phyloP scores from a whole-genome alignment of 2,329 filamentous ascomycete species.

The Seiridium cupressi region DNA sequence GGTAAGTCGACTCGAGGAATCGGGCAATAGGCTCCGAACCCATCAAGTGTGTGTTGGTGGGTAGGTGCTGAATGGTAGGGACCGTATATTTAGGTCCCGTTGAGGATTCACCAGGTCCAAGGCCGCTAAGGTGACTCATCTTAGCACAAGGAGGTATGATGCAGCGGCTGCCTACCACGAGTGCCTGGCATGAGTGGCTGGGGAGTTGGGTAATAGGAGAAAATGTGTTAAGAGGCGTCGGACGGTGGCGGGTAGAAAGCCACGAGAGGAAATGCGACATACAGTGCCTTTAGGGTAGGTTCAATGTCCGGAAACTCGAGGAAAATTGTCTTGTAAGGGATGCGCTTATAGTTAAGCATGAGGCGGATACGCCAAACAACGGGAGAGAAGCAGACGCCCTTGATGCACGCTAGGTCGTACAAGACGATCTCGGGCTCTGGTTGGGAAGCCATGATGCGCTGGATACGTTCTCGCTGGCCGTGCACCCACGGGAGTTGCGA shows the following conservation, averaged over 20 bases:
- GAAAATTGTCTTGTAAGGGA: constrained; percentile 38
- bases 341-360: constrained; percentile 40
- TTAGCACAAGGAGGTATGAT: neutral
- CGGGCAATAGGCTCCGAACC: constrained; percentile 35
- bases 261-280: constrained; percentile 3
- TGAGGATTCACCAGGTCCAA: neutral
- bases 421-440: constrained; percentile 32
- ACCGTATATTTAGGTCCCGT: constrained; percentile 33
- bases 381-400: constrained; percentile 39
- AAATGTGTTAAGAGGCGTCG: neutral
- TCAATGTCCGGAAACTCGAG: constrained; percentile 42
- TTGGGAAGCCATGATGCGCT: neutral
- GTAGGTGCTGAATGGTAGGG: constrained; percentile 37
- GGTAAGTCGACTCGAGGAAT: constrained; percentile 39
- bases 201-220: too few relatives aligned
- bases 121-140: constrained; percentile 11
- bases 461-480: too few relatives aligned
- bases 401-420: constrained; percentile 38
- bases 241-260: neutral
- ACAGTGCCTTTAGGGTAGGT: constrained; percentile 37
- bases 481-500: too few relatives aligned
- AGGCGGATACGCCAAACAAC: constrained; percentile 40
- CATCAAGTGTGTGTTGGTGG: constrained; percentile 37
- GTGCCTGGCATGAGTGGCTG: too few relatives aligned
- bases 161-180: too few relatives aligned